Base-by-base conservation (phyloP, 495 filamentous ascomycete genomes). In the Hyaloscypha variabilis region DNA sequence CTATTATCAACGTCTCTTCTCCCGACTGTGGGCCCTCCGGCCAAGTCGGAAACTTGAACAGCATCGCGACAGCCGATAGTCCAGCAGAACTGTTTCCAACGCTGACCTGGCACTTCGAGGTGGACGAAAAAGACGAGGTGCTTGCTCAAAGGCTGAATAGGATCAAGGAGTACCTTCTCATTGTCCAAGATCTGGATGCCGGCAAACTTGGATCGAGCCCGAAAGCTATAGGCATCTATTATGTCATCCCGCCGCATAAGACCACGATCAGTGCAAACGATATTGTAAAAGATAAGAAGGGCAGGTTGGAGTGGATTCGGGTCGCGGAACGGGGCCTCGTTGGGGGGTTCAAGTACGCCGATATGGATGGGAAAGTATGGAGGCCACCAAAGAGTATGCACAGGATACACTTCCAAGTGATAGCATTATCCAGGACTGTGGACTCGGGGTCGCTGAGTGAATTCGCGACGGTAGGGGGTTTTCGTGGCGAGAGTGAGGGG, bases 11-110 rank as follows among this genome's bases (percentile, higher is more conserved):
- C 4, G 52, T 55, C 23, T 55, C 52, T 55, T 19, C 52, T 55
- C 52, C 52, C 52, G 52, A 55, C 26, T 55, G 52, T 55, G 52
- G 52, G 26, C 52, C 52, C 52, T 55, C 52, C 52, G 52, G 52
- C 52, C 52, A 55, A 55, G 52, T 55, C 52, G 52, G 52, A 55
- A 55, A 55, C 52, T 55, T 55, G 52, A 55, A 55, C 52, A 55
- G 23, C 14, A 55, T 55, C 52, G 52, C 52, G 52, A 24, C 52
- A 55, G 52, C 52, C 52, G 52, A 55, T 55, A 55, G n/a, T 24
- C 52, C 52, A 55, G 52, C 13, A 55, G 52, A 55, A 55, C 52
- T 55, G 4, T 55, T 55, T 55, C 52, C 52, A 55, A 55, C 52
- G 23, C 23, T 55, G 52, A 55, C 52, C 52, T 55, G 52, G 52